Percentiles rank a stretch among this genome's conserved stretches.
Conservation (phyloP, 164 flowering plant genomes). For the Vitis rotundifolia region DNA sequence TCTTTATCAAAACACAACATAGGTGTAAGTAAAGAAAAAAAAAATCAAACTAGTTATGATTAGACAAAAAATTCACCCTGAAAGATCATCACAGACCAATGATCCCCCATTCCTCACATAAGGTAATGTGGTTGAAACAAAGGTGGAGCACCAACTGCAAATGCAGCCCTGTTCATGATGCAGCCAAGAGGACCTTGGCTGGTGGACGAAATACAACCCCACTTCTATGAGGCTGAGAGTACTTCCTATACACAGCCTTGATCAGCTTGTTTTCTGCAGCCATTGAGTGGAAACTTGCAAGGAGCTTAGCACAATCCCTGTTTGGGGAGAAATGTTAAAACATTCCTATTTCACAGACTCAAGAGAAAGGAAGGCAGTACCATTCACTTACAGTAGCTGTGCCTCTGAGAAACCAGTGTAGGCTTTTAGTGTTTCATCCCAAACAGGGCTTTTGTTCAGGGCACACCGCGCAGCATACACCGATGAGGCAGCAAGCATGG, state of each 20-base stretch:
- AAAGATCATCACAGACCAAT: no score
- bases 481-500: conserved; percentile 63
- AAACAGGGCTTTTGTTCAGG: conserved; percentile 44
- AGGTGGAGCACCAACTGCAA: no score
- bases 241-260: conserved; percentile 41
- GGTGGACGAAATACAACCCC: conserved; percentile 46
- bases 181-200: conserved; percentile 23
- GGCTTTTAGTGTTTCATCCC: conserved; percentile 61
- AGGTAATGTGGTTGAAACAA: no score
- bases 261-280: conserved; percentile 36
- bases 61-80: no score
- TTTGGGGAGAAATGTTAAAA: background rate
- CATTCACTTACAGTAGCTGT: conserved; percentile 37
- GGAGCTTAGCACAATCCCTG: conserved; percentile 48
- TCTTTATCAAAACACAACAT: no score
- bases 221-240: conserved; percentile 23
- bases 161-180: no score
- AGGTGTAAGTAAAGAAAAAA: no score
- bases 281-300: conserved; percentile 29
- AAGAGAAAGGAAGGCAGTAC: no score
- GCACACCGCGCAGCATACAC: conserved; percentile 62
- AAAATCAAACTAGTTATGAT: no score
- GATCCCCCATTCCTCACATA: no score
- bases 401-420: conserved; percentile 58
- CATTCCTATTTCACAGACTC: no score